Percentiles rank a stretch among this genome's conserved stretches.
These are phyloP conservation scores for Parathielavia appendiculata DNA, from an alignment of 495 filamentous ascomycete species.

Conservation along the genomic window DNA sequence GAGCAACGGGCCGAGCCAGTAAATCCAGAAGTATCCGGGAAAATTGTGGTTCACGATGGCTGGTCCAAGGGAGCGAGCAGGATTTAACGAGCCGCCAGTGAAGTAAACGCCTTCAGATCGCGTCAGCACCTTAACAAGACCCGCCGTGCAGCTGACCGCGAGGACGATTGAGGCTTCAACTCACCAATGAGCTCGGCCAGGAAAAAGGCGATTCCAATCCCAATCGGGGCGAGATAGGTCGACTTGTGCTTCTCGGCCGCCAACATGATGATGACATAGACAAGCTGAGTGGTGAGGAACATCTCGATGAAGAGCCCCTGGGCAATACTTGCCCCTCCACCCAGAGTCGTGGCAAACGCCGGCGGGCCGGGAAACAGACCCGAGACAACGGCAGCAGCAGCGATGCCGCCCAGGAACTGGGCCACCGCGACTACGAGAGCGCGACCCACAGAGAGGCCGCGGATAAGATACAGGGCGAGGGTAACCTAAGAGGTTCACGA, in stretches of 20 bases:
- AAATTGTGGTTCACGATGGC: constrained; percentile 56
- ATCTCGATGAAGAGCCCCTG: constrained; percentile 74
- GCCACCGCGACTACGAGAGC: constrained; percentile 47
- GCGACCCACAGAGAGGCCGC: constrained; percentile 48
- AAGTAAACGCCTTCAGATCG: constrained; percentile 58
- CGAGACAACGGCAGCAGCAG: constrained; percentile 53
- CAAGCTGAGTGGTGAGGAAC: constrained; percentile 71
- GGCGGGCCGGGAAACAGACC: constrained; percentile 59
- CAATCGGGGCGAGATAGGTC: constrained; percentile 73
- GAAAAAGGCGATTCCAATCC: constrained; percentile 70
- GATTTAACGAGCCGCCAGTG: constrained; percentile 58
- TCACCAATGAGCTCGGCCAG: constrained; percentile 57
- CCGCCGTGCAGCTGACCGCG: too few relatives aligned
- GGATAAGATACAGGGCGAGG: constrained; percentile 53
- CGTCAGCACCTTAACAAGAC: too few relatives aligned
- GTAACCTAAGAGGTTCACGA: constrained; percentile 38
- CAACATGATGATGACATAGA: constrained; percentile 76
- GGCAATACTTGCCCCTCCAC: constrained; percentile 49
- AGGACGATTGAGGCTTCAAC: too few relatives aligned
- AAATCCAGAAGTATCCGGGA: constrained; percentile 66
- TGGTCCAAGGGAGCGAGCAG: constrained; percentile 54
- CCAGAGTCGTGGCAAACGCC: constrained; percentile 56
- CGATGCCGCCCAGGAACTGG: constrained; percentile 56
- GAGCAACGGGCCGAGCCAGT: constrained; percentile 54
- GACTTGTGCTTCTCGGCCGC: constrained; percentile 78